These are phyloP conservation scores for Globisporangium solare DNA, from an alignment of 352 stramenopile genomes.

Conservation along the genomic window DNA sequence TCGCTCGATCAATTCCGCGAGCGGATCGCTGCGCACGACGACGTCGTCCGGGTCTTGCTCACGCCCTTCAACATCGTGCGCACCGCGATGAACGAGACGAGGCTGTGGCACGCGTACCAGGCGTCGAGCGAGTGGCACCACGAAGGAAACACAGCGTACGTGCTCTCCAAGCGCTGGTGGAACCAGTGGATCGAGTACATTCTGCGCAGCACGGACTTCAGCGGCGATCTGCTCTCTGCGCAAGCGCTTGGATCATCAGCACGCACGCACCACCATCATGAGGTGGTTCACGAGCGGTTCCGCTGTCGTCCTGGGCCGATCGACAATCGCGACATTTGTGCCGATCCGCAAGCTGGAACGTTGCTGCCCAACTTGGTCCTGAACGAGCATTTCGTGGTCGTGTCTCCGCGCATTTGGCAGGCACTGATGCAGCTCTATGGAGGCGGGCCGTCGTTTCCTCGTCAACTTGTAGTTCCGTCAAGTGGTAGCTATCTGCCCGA, in stretches of 20 bases:
- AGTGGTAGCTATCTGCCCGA: background rate
- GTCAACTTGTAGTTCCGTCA: slow-evolving; percentile 26
- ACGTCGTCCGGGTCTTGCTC: slow-evolving; percentile 46
- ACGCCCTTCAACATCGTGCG: slow-evolving; percentile 52
- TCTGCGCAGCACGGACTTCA: slow-evolving; percentile 9
- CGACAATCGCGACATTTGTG: slow-evolving; percentile 35
- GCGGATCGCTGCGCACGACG: slow-evolving; percentile 18
- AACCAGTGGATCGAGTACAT: slow-evolving; percentile 42
- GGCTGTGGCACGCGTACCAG: slow-evolving; percentile 30
- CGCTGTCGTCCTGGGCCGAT: slow-evolving; percentile 39
- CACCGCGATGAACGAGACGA: slow-evolving; percentile 36
- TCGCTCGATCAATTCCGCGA: slow-evolving; percentile 23
- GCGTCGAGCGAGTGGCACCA: slow-evolving; percentile 33
- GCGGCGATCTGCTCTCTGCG: background rate
- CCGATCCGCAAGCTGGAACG: slow-evolving; percentile 31
- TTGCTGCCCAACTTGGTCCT: slow-evolving; percentile 28
- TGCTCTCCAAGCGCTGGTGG: slow-evolving; percentile 57
- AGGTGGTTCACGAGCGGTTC: slow-evolving; percentile 11
- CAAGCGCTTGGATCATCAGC: background rate
- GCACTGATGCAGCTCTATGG: slow-evolving; percentile 49
- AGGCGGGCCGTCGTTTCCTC: slow-evolving; percentile 48
- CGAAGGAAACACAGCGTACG: slow-evolving; percentile 32
- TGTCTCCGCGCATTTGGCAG: slow-evolving; percentile 39
- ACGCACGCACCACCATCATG: slow-evolving; percentile 1
- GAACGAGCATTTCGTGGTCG: slow-evolving; percentile 42